Evolutionary conservation across 2,329 filamentous ascomycete genomes (phyloP), one percentile per base, ranked within the genome.

Genomic region (Diatrype stigma): DNA sequence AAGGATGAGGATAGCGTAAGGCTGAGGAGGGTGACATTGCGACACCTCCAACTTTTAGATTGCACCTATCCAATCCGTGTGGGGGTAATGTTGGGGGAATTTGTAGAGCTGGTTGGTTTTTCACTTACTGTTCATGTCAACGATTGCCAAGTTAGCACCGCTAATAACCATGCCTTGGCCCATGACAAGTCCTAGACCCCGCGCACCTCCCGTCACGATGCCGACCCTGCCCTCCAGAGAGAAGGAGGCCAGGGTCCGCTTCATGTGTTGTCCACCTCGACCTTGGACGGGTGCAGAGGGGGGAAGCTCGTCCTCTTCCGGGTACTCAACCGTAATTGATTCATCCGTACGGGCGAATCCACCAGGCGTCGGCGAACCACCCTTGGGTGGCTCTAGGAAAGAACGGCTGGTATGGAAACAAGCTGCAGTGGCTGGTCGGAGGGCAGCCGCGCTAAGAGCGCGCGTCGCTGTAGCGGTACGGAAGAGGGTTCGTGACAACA

Each of bases 101-200:
- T 30, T 30, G 6, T 5, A 16, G 34, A 7, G 34, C 6, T 37
- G 16, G 14, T 16, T 17, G 17, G 3, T 32, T 17, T 6, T 37
- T 32, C 45, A 78, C 84, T 60, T 71, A 93, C 89, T 87, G 73
- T 97, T 96, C 74, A 96, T 77, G 69, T 97, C 93, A 38, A 96
- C 90, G 70, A 97, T 89, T 40, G 93, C 93, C 55, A 96, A 79
- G 68, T 96, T 86, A 10, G 90, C 89, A 48, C 93, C 93, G 49
- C 89, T 94, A 48, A 90, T 86, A 48, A 96, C 88, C 70, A 96
- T 82, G 45, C 89, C 91, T 74, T 96, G 91, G 47, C 87, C 89
- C 88, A 97, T 96, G 60, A 95, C 91, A 54, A 96, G 76, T 37
- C 93, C 93, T 51, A 97, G 72, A 7, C 93, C 93, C 65, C 92